Evolutionary conservation across 2,329 filamentous ascomycete species (phyloP), one percentile per base, ranked within the genome.

Genomic region (Fusarium gaditjirri): DNA sequence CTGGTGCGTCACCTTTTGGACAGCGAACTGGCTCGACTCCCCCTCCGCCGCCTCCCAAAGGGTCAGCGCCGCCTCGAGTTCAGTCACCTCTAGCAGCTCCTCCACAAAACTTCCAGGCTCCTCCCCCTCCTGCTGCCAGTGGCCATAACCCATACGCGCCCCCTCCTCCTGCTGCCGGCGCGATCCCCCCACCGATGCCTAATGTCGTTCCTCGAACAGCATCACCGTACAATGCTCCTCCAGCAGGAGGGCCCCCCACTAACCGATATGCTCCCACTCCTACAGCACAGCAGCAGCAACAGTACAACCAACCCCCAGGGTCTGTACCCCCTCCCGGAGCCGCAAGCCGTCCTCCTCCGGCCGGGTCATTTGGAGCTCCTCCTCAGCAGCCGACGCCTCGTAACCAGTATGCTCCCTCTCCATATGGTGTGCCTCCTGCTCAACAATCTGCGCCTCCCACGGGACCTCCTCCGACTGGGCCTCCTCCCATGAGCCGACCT

Each of bases 201-300:
- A 86, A 90, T 44, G 88, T 89, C 25, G 87, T 94, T 56, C 88
- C 91, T 27, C 91, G 94, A 71, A 94, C 92, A 33, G 88, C 92
- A 8, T 97, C 95, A 31, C 95, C 95, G 10, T 98, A 97, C 81
- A 94, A 95, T 77, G 89, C 92, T 41, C 93, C 95, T 59, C 93
- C 93, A 11, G 84, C 91, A 35, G 87, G 86, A 23, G 85, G 89
- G 9, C 91, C 93, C n/a, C 89, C 92, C 10, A 88, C 90, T 14
- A 94, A 90, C 83, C 87, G 94, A 77, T 97, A 97, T 80, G 91
- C 93, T 19, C 92, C 93, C 17, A 85, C 88, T 56, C 90, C 92
- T 47, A 83, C 88, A 21, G 79, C 87, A 27, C 89, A 91, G 77
- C 83, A 72, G 36, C 80, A 83, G 71, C 84, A 72, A 44, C 80